These are phyloP conservation scores for Linum usitatissimum DNA, from an alignment of 345 rosid species.

Conservation along the genomic window DNA sequence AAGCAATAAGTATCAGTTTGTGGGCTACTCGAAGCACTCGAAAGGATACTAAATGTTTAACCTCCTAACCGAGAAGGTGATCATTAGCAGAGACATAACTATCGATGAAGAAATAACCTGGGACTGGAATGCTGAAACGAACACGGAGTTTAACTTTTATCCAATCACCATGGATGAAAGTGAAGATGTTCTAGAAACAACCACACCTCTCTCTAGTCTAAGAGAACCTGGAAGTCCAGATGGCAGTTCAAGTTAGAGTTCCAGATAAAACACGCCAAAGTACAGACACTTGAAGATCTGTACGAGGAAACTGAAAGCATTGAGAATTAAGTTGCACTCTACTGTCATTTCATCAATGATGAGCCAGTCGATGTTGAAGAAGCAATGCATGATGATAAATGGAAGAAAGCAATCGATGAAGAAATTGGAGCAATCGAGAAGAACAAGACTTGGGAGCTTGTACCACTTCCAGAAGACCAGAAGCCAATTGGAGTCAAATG, in stretches of 20 bases:
- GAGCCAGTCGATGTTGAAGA: not conserved
- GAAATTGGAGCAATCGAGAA: conserved; percentile 1
- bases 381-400: not conserved
- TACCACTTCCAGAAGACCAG: not conserved
- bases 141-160: too few species aligned
- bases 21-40: too few species aligned
- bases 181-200: not conserved
- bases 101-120: too few species aligned
- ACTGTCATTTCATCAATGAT: not conserved
- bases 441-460: conserved; percentile 4
- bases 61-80: too few species aligned
- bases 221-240: not conserved
- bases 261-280: too few species aligned
- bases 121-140: too few species aligned
- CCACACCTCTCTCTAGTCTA: not conserved
- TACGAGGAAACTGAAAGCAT: not conserved
- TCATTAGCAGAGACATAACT: too few species aligned
- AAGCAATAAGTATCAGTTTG: too few species aligned
- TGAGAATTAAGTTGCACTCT: not conserved
- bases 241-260: not conserved
- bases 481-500: conserved; percentile 2
- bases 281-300: not conserved
- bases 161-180: not conserved
- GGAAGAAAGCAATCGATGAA: not conserved
- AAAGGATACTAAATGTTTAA: too few species aligned